These are phyloP conservation scores for Metschnikowia noctiluminum DNA, from an alignment of 805 yeast species.

Conservation along the genomic window DNA sequence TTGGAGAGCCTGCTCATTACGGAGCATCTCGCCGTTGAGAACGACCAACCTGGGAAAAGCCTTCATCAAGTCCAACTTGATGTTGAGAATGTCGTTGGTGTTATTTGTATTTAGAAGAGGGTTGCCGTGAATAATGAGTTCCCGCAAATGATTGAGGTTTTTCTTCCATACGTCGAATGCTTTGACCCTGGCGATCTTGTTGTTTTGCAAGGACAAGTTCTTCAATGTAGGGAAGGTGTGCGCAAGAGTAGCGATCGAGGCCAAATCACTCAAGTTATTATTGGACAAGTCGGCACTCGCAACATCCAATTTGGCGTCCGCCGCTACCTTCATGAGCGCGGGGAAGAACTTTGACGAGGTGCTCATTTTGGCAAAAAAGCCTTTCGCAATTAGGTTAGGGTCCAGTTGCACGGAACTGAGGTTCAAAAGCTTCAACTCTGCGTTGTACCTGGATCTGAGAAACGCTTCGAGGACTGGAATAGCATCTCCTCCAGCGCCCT, in stretches of 20 bases:
- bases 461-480: constrained; percentile 61
- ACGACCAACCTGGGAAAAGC: constrained; percentile 78
- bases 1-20: constrained; percentile 65
- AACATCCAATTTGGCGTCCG: constrained; percentile 50
- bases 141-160: constrained; percentile 70
- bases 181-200: constrained; percentile 56
- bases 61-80: constrained; percentile 60
- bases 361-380: constrained; percentile 58
- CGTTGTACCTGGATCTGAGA: constrained; percentile 63
- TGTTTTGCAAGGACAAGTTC: constrained; percentile 78
- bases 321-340: constrained; percentile 82
- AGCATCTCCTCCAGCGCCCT: constrained; percentile 35
- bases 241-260: constrained; percentile 59
- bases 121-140: constrained; percentile 73
- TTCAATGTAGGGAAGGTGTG: constrained; percentile 69
- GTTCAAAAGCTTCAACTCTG: constrained; percentile 63
- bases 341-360: constrained; percentile 81
- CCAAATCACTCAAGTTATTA: constrained; percentile 60
- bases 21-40: constrained; percentile 71
- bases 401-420: constrained; percentile 64
- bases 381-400: constrained; percentile 53
- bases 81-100: constrained; percentile 32
- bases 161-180: constrained; percentile 72
- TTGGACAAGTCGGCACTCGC: constrained; percentile 66
- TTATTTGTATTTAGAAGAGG: constrained; percentile 51